These are phyloP conservation scores for Pharnaceum exiguum DNA, from an alignment of 148 eudicot genomes.

Conservation along the genomic window DNA sequence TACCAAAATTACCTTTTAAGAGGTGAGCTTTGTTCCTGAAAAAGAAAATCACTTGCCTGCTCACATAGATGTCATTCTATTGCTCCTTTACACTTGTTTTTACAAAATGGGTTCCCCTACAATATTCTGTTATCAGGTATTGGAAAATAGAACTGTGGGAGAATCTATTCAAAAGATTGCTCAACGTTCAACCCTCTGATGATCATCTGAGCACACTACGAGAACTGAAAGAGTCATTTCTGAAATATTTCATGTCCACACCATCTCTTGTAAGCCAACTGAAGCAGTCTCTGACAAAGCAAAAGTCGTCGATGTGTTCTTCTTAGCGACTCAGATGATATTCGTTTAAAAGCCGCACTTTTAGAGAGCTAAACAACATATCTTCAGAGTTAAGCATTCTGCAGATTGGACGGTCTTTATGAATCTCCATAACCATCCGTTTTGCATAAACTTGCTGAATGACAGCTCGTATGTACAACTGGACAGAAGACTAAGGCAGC, in stretches of 20 bases:
- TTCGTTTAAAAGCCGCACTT: neutral
- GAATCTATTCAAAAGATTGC: slow-evolving; percentile 60
- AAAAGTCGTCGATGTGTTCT: slow-evolving; percentile 68
- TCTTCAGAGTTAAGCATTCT: too few relatives aligned
- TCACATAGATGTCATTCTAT: neutral
- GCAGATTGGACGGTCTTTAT: too few relatives aligned
- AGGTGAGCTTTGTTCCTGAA: slow-evolving; percentile 32
- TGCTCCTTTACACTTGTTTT: neutral
- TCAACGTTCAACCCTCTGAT: slow-evolving; percentile 49
- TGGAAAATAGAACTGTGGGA: slow-evolving; percentile 74
- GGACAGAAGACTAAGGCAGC: too few relatives aligned
- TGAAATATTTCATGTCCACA: slow-evolving; percentile 56
- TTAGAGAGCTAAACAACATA: too few relatives aligned
- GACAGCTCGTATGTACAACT: too few relatives aligned
- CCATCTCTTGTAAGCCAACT: slow-evolving; percentile 60
- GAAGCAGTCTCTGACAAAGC: slow-evolving; percentile 68
- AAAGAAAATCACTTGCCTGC: neutral
- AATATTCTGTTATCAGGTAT: slow-evolving; percentile 42
- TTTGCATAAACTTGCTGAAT: too few relatives aligned
- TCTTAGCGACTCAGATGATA: slow-evolving; percentile 28
- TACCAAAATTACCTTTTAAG: slow-evolving; percentile 61
- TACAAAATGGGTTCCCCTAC: neutral
- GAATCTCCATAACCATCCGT: too few relatives aligned
- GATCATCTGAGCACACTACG: slow-evolving; percentile 44
- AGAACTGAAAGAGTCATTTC: slow-evolving; percentile 60